Evolutionary conservation across 176 grass and related monocot genomes (phyloP), one percentile per base, ranked within the genome.

Genomic region (Tuctoria greenei): DNA sequence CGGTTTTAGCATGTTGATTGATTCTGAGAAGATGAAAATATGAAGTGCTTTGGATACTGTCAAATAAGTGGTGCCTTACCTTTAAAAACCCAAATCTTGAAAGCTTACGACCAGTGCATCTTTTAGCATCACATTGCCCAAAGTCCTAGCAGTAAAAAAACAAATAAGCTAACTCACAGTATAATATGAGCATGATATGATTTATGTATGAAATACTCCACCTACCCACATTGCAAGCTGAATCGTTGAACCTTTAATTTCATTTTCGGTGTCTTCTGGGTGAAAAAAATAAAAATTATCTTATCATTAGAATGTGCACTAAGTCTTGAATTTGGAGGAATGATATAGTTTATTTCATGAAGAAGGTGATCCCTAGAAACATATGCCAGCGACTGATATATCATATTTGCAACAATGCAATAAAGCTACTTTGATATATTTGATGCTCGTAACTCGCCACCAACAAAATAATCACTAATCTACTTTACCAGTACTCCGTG

Each of bases 171-270:
- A n/a, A 63, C 4, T 24, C 35, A 28, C 1, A 35, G 4, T 28
- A 36, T 70, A 18, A 79, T 72, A 61, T 31, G 17, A 73, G 10
- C 23, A 76, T 12, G 14, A 28, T 47, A 75, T 10, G 1, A 40
- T 2, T 63, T 10, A 59, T 0, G 9, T 56, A 67, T 10, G 39
- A 65, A 68, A 36, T 28, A 79, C 43, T 71, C 6, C 28, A 93
- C 88, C 56, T 89, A 98, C 95, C 95, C 95, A 98, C 95, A 98
- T 98, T 66, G 95, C 95, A 77, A 98, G 91, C 67, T 98, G 86
- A 89, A 98, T 92, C 84, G 23, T 90, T 24, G 62, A 80, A 79
- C 49, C 65, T 25, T 75, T 76, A 43, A 54, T 3, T 88, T 98
- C 89, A 8, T 92, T 84, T 41, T 82, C 68, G 15, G 11, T 61